Conservation (phyloP, 208 protist genomes). For the Crithidia fasciculata region DNA sequence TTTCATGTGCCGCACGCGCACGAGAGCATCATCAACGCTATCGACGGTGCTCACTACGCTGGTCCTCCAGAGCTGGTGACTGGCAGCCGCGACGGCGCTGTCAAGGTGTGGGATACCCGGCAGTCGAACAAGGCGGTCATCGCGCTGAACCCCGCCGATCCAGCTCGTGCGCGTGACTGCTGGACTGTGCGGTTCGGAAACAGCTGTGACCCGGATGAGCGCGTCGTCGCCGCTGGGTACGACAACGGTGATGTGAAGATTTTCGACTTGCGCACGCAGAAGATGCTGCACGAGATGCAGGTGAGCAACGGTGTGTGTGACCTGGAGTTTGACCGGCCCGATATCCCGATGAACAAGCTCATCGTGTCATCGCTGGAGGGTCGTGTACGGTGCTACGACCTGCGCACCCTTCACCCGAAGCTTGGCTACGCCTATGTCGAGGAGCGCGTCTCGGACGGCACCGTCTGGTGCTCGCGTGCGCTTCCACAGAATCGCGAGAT, state of each 20-base stretch:
- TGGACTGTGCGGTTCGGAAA: constrained; percentile 95
- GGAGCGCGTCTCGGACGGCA: constrained; percentile 80
- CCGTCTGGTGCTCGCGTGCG: constrained; percentile 87
- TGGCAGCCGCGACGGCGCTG: constrained; percentile 87
- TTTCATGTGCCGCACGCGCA: constrained; percentile 87
- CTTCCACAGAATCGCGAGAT: constrained; percentile 94
- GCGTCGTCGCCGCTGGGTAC: constrained; percentile 92
- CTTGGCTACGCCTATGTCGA: constrained; percentile 90
- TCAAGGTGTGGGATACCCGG: constrained; percentile 94
- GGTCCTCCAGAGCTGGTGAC: constrained; percentile 92
- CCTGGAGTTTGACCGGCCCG: constrained; percentile 91
- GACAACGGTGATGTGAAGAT: constrained; percentile 97
- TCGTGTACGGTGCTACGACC: constrained; percentile 86
- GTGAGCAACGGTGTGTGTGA: constrained; percentile 93
- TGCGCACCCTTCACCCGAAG: constrained; percentile 86
- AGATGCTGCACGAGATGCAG: constrained; percentile 93
- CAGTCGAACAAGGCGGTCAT: constrained; percentile 87
- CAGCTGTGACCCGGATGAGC: constrained; percentile 87
- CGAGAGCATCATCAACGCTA: constrained; percentile 92
- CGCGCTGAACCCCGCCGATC: constrained; percentile 75
- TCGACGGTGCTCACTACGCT: constrained; percentile 89
- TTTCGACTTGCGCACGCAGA: constrained; percentile 92
- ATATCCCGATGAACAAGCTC: constrained; percentile 96
- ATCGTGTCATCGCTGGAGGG: constrained; percentile 88
- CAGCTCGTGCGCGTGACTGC: constrained; percentile 82